Percentiles rank a stretch among this genome's conserved stretches.
Evolutionary conservation across 768 basidiomycete genomes (phyloP).

Genomic region (Boletus eberwhitei): DNA sequence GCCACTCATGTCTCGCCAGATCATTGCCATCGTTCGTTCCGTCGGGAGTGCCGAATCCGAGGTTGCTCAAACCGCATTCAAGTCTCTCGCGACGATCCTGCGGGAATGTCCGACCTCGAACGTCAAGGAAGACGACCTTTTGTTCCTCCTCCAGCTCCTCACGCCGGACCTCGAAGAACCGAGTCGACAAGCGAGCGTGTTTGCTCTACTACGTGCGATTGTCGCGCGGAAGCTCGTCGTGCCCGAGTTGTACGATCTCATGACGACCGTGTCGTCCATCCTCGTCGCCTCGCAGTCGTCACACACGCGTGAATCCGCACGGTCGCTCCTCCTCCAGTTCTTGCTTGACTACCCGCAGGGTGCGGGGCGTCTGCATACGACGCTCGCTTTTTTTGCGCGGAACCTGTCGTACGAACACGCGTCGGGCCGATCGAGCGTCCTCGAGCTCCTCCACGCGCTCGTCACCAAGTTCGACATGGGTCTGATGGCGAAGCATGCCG

Average conservation of each 20-base stretch:
- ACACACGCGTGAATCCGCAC: slow-evolving; percentile 88
- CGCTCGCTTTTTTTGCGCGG: slow-evolving; percentile 88
- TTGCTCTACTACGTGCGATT: slow-evolving; percentile 86
- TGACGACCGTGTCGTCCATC: slow-evolving; percentile 88
- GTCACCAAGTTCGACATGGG: slow-evolving; percentile 77
- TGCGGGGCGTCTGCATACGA: slow-evolving; percentile 79
- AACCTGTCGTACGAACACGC: slow-evolving; percentile 90
- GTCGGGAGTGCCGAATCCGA: slow-evolving; percentile 88
- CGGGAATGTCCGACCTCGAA: slow-evolving; percentile 82
- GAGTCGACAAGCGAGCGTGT: slow-evolving; percentile 78
- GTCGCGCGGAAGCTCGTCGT: slow-evolving; percentile 89
- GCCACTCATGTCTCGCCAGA: slow-evolving; percentile 80
- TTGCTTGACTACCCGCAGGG: slow-evolving; percentile 97
- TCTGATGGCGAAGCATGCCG: slow-evolving; percentile 75
- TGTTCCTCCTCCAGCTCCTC: slow-evolving; percentile 82
- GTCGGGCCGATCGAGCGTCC: slow-evolving; percentile 87
- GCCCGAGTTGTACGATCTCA: slow-evolving; percentile 94
- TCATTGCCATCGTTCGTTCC: slow-evolving; percentile 76
- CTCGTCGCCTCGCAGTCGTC: slow-evolving; percentile 92
- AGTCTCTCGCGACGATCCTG: slow-evolving; percentile 81
- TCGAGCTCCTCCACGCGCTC: slow-evolving; percentile 86
- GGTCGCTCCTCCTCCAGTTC: slow-evolving; percentile 88
- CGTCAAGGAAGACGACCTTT: slow-evolving; percentile 85
- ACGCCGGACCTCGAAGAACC: slow-evolving; percentile 90
- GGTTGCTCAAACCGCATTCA: slow-evolving; percentile 82